Evolutionary conservation across 805 yeast species (phyloP), one percentile per base, ranked within the genome.

Genomic region (Ogataea chonburiensis): DNA sequence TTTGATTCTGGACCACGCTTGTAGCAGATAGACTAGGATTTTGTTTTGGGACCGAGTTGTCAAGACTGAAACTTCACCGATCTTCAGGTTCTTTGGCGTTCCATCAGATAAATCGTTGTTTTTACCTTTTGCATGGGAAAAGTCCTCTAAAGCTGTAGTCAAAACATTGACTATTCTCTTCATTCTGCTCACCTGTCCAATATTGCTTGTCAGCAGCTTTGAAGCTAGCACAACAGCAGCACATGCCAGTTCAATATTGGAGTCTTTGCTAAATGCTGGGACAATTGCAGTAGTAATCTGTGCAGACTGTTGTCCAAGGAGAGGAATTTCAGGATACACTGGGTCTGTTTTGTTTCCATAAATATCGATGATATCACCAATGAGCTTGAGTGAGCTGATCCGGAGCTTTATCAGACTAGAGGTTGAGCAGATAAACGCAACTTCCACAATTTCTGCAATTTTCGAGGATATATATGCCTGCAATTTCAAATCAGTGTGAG

Each of bases 241-340:
- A 15, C 85, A 75, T 1, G 91, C 88, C 1, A 87, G 71, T 23
- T 73, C 73, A 1, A 94, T 77, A 9, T 82, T 79, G 38, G 88
- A 80, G 13, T 80, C 89, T 3, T 72, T 66, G 21, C 72, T 73
- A 61, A 93, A 91, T 8, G 95, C 86, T 0, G 97, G 96, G 31
- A 87, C 74, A 38, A 91, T 68, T 0, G 98, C 95, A 40, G 95
- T 81, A 7, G 86, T 81, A 7, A 93, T 86, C 50, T 87, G 96
- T 0, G 98, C 98, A 52, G 93, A 96, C 52, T 85, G 95, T 60
- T 89, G 97, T 47, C 86, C 95, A 27, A 91, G 63, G 7, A 88
- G 68, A 0, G 91, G 74, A 11, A 74, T 73, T 3, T 79, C 78
- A 0, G 86, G 81, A 49, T 79, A 81, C 18, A 84, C 71, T 0